Evolutionary conservation across 805 yeast genomes (phyloP).

Genomic region (Spathaspora sp.): DNA sequence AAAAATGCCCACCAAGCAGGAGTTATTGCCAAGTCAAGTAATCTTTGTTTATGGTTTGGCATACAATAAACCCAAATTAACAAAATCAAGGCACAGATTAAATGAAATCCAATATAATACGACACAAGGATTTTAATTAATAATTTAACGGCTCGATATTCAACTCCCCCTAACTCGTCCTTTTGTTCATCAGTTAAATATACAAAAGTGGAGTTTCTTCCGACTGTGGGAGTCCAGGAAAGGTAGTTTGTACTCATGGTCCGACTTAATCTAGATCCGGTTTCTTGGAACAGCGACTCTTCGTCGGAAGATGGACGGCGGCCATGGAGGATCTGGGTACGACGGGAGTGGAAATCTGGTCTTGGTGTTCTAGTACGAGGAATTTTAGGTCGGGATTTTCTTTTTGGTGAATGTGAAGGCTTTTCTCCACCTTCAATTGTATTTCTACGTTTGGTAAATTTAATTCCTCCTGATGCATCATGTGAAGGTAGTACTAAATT

Average conservation of each 20-base stretch:
- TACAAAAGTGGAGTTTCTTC: slow-evolving; percentile 89
- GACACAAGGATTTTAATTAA: slow-evolving; percentile 58
- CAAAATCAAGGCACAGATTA: slow-evolving; percentile 48
- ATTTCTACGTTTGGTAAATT: slow-evolving; percentile 42
- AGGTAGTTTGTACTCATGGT: slow-evolving; percentile 61
- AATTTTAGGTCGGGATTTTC: not conserved
- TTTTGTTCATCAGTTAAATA: slow-evolving; percentile 78
- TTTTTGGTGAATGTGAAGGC: not conserved
- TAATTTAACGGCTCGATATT: slow-evolving; percentile 82
- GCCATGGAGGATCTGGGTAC: not conserved
- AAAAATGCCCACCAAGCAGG: slow-evolving; percentile 95
- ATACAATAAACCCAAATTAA: slow-evolving; percentile 58
- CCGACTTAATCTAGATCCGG: slow-evolving; percentile 5
- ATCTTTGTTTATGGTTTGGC: slow-evolving; percentile 36
- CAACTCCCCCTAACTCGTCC: slow-evolving; percentile 96
- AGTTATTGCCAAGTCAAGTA: slow-evolving; percentile 56
- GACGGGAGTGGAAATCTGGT: not conserved
- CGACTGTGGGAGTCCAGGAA: slow-evolving; percentile 89
- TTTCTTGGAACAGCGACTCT: slow-evolving; percentile 7
- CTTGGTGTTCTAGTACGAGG: not conserved
- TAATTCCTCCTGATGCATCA: slow-evolving; percentile 32
- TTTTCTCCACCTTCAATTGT: slow-evolving; percentile 39
- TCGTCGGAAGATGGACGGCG: slow-evolving; percentile 11
- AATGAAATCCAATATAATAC: slow-evolving; percentile 77
- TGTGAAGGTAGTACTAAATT: slow-evolving; percentile 30